Conservation (phyloP, 371 early-diverging fungal genomes). For the Funneliformis caledonium region DNA sequence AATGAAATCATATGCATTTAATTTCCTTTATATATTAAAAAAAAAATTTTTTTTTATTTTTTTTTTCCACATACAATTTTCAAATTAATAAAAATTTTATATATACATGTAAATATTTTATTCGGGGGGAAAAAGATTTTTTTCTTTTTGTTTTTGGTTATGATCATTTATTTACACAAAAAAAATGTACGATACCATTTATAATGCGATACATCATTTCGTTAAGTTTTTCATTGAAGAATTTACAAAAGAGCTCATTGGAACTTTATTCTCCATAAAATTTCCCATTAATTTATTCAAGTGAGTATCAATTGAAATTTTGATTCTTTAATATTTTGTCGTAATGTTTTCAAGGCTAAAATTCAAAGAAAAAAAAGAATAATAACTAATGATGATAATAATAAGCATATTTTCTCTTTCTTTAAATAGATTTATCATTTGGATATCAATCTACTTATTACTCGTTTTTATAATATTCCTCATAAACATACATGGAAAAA, state of each 20-base stretch:
- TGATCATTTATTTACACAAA: not conserved
- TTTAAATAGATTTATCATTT: not conserved
- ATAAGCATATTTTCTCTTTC: too few species aligned
- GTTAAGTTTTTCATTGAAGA: not conserved
- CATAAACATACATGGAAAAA: not conserved
- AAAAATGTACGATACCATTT: not conserved
- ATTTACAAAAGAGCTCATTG: not conserved
- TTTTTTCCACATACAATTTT: too few species aligned
- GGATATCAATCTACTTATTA: not conserved
- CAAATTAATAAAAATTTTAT: too few species aligned
- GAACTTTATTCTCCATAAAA: not conserved
- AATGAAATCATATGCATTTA: too few species aligned
- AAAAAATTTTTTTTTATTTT: too few species aligned
- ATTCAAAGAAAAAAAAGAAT: not conserved
- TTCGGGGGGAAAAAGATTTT: too few species aligned
- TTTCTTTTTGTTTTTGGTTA: too few species aligned
- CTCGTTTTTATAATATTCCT: not conserved
- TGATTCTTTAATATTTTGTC: not conserved
- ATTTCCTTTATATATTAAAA: too few species aligned
- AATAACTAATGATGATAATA: too few species aligned
- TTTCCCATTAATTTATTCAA: not conserved
- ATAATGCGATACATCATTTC: not conserved
- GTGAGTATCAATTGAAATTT: not conserved
- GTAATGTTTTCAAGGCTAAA: not conserved
- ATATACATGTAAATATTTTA: too few species aligned